Evolutionary conservation across 768 basidiomycete genomes (phyloP), one percentile per base, ranked within the genome.

Genomic region (Boletus barrowsii): DNA sequence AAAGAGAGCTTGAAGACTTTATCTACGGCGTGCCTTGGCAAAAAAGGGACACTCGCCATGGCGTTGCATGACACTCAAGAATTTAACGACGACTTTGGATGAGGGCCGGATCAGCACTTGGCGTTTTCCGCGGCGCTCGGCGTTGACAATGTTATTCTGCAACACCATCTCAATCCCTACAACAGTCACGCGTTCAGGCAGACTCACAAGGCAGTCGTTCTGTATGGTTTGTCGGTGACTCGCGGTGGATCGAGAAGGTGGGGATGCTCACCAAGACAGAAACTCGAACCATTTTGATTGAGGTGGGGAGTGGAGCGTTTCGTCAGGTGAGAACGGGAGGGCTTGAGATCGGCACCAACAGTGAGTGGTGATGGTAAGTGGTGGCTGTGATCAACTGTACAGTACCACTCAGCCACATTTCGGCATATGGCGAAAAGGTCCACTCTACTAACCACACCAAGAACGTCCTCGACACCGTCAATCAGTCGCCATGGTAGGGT

Each of bases 61-160:
- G 62, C 95, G 90, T 76, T 99, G 97, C 93, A 98, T 98, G 69
- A 98, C 97, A 62, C 86, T 88, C 63, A 99, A 79, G 78, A 98
- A 97, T 75, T 97, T 97, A 63, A 99, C 88, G 60, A 98, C 84
- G 72, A 99, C 97, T 79, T 99, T 99, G 62, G 93, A 96, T 5
- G 90, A 93, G 52, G 97, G 97, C 47, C 96, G 87, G 75, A 99
- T 84, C 66, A 99, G 88, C 58, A 99, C 97, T 79, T 99, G 97
- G 68, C 97, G 93, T 82, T 99, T 99, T 69, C 97, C 97, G 70
- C 94, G 91, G 72, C 93, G 93, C 81, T 98, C 97, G 69, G 97
- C 97, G 64, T 99, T 99, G 86, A 97, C 93, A 63, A 98, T 97
- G 84, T 91, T 96, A 86, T 96, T 98, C 84, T 88, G 72, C 2